Evolutionary conservation across 306 rosid species (phyloP).

Genomic region (Ziziphus jujuba): DNA sequence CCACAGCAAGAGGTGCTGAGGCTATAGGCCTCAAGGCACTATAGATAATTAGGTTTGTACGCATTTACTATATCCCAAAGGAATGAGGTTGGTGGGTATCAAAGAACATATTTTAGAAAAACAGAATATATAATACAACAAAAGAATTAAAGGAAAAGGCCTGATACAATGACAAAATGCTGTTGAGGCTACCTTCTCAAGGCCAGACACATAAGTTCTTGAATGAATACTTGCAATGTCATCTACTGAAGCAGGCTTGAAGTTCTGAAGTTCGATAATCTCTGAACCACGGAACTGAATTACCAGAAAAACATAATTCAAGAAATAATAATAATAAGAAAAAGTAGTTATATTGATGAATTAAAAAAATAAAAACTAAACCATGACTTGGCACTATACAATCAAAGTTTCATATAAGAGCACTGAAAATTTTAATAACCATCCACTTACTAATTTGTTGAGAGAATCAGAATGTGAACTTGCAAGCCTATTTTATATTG

Average conservation of each 20-base stretch:
- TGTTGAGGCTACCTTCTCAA: constrained; percentile 67
- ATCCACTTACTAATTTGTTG: too few species aligned
- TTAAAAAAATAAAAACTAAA: neutral
- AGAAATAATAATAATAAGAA: neutral
- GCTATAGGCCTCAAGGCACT: too few species aligned
- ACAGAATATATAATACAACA: neutral
- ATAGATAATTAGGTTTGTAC: too few species aligned
- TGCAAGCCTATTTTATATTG: too few species aligned
- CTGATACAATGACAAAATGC: neutral
- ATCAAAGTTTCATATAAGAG: neutral
- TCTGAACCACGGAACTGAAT: constrained; percentile 76
- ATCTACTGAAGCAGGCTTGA: constrained; percentile 72
- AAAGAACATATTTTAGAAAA: neutral
- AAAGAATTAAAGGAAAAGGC: neutral
- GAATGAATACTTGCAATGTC: constrained; percentile 87
- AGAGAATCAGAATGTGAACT: too few species aligned
- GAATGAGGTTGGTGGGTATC: neutral
- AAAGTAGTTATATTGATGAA: neutral
- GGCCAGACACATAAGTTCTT: constrained; percentile 69
- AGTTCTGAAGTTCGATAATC: constrained; percentile 60
- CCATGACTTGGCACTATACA: neutral
- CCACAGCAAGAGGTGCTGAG: too few species aligned
- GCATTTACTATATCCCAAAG: too few species aligned
- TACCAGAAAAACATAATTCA: constrained; percentile 13
- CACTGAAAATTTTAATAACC: too few species aligned